These are phyloP conservation scores for Torulaspora quercuum DNA, from an alignment of 805 yeast species.

Conservation along the genomic window DNA sequence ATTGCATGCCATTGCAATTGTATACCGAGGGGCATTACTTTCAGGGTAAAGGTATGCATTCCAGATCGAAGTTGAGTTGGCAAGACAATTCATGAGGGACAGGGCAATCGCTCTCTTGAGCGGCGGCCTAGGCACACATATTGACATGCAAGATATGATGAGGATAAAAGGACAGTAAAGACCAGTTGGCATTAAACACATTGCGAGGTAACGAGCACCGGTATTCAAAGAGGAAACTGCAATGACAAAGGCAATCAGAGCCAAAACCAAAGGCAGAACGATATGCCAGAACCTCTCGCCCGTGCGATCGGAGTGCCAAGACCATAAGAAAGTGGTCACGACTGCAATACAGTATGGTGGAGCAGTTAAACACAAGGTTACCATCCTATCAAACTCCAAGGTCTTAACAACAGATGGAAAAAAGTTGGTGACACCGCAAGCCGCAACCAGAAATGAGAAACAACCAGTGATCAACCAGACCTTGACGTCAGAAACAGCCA, in stretches of 20 bases:
- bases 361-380: conserved; percentile 54
- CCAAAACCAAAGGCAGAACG: conserved; percentile 40
- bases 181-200: conserved; percentile 58
- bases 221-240: conserved; percentile 49
- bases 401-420: conserved; percentile 61
- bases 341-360: conserved; percentile 57
- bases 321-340: conserved; percentile 48
- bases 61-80: conserved; percentile 56
- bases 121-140: conserved; percentile 55
- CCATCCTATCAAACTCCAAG: conserved; percentile 47
- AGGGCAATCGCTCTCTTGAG: conserved; percentile 56
- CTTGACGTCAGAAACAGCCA: conserved; percentile 42
- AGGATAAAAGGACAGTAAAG: conserved; percentile 53
- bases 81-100: conserved; percentile 54
- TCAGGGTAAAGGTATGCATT: conserved; percentile 50
- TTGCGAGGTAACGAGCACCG: conserved; percentile 57
- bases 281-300: conserved; percentile 55
- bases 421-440: conserved; percentile 58
- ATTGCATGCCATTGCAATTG: conserved; percentile 47
- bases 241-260: conserved; percentile 41
- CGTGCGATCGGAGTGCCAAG: conserved; percentile 53
- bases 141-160: conserved; percentile 54
- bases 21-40: conserved; percentile 45
- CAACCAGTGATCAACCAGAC: conserved; percentile 48
- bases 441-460: conserved; percentile 47